These are phyloP conservation scores for Hanseniaspora uvarum DNA, from an alignment of 1,139 yeast genomes.

Conservation along the genomic window DNA sequence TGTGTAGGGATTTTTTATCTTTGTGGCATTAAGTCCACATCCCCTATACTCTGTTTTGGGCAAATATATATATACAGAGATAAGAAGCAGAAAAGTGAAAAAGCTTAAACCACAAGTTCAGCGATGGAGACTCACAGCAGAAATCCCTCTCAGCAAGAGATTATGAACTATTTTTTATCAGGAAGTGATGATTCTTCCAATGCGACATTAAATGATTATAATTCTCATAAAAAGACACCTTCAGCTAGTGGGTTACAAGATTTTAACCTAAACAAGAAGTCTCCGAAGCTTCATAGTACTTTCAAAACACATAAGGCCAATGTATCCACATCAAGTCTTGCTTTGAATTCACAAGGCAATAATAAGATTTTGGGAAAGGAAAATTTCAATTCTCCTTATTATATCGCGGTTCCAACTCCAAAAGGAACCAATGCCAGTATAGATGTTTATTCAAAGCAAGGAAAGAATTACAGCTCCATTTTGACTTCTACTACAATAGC, in stretches of 20 bases:
- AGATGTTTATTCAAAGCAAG: constrained; percentile 1
- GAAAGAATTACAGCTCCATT: constrained; percentile 1
- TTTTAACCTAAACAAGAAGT: not conserved
- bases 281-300: not conserved
- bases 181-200: not conserved
- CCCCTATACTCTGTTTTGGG: no score
- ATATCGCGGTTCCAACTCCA: constrained; percentile 32
- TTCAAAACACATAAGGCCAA: not conserved
- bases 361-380: constrained; percentile 30
- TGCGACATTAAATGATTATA: not conserved
- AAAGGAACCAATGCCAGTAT: constrained; percentile 19
- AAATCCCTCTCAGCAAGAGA: constrained; percentile 3
- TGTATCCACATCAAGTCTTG: not conserved
- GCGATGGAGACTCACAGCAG: not conserved
- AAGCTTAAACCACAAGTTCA: no score
- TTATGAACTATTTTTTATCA: constrained; percentile 11
- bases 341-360: constrained; percentile 12
- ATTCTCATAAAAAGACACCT: not conserved
- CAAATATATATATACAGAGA: no score
- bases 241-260: constrained; percentile 5
- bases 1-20: no score
- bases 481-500: constrained; percentile 8
- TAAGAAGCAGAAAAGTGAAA: no score
- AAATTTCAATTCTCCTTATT: constrained; percentile 32
- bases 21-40: no score